These are phyloP conservation scores for Colletotrichum theobromicola DNA, from an alignment of 2,329 filamentous ascomycete genomes.

Conservation along the genomic window DNA sequence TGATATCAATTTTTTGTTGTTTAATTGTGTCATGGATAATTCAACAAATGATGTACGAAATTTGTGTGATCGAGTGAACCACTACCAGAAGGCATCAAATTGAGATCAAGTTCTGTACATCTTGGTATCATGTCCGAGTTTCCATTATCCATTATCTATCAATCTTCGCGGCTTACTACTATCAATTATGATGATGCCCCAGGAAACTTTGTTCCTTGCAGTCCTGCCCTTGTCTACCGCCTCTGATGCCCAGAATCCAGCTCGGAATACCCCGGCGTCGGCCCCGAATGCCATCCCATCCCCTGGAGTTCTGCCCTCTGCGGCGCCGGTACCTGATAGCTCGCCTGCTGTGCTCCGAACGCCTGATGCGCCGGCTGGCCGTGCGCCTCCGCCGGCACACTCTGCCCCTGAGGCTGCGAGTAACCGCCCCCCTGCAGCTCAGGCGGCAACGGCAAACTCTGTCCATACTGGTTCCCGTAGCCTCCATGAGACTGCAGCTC, in stretches of 20 bases:
- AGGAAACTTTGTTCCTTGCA: fast-evolving
- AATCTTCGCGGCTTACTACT: not conserved
- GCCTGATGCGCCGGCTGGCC: slow-evolving; percentile 10
- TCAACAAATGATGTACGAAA: fast-evolving
- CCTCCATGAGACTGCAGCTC: slow-evolving; percentile 26
- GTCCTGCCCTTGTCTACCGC: not conserved
- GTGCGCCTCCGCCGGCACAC: not conserved
- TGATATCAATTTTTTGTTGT: not conserved
- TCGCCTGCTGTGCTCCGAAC: not conserved
- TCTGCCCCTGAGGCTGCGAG: not conserved
- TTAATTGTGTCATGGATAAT: not conserved
- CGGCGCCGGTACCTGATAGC: slow-evolving; percentile 20
- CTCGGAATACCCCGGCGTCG: slow-evolving; percentile 36
- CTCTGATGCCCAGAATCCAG: not conserved
- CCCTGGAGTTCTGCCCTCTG: slow-evolving; percentile 19
- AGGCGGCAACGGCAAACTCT: slow-evolving; percentile 13
- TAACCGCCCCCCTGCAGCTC: slow-evolving; percentile 12
- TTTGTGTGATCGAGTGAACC: fast-evolving
- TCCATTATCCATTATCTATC: not conserved
- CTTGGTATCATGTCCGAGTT: fast-evolving
- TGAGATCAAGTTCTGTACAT: too few species aligned
- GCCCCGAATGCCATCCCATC: slow-evolving; percentile 40
- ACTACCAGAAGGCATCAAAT: too few species aligned
- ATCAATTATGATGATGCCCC: not conserved
- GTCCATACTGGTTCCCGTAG: slow-evolving; percentile 12